Conservation (phyloP, 2,329 filamentous ascomycete species). For the Davidsoniella virescens region DNA sequence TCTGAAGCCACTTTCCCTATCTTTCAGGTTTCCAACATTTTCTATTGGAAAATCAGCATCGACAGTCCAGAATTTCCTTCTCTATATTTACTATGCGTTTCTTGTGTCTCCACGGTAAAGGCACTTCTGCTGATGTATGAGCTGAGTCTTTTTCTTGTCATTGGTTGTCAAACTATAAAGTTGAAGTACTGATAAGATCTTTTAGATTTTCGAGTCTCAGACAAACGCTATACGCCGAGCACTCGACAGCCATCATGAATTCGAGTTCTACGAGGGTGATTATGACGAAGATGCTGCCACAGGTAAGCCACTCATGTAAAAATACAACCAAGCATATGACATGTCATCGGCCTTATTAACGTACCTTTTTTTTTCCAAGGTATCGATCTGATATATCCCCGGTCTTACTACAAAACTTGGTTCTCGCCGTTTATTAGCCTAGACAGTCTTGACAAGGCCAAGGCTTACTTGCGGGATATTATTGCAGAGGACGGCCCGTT, state of each 20-base stretch:
- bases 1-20: too few relatives aligned
- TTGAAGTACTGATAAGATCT: neutral
- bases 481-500: slow-evolving; percentile 15
- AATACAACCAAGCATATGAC: too few relatives aligned
- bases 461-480: slow-evolving; percentile 6
- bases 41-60: too few relatives aligned
- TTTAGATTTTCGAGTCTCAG: neutral
- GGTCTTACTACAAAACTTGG: slow-evolving; percentile 4
- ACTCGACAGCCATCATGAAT: neutral
- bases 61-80: too few relatives aligned
- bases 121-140: slow-evolving; percentile 9
- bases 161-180: neutral
- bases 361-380: neutral
- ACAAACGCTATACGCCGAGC: neutral
- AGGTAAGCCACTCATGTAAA: neutral
- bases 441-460: neutral
- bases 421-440: slow-evolving; percentile 1
- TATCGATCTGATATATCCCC: neutral
- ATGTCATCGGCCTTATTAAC: neutral
- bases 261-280: slow-evolving; percentile 4
- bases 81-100: slow-evolving; percentile 8
- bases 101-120: slow-evolving; percentile 14
- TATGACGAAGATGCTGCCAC: neutral
- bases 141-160: neutral
- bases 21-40: too few relatives aligned